phyloP scores from a whole-genome alignment of 306 rosid species.

The Morella rubra region DNA sequence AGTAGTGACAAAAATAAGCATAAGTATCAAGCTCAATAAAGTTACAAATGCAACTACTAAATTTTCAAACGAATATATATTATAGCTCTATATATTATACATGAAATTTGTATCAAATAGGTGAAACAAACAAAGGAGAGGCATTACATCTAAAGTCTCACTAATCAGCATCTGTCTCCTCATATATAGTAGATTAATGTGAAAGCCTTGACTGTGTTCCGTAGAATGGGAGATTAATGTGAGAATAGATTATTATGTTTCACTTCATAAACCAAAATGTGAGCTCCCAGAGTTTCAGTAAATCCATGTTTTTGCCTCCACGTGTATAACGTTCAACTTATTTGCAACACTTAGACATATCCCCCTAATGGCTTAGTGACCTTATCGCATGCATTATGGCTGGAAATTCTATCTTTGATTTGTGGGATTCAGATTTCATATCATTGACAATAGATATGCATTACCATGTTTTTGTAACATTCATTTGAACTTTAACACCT shows the following conservation, averaged over 20 bases:
- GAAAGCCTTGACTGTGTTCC: background rate
- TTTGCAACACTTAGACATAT: background rate
- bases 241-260: no score
- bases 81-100: no score
- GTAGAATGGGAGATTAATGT: background rate
- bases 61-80: no score
- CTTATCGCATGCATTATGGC: no score
- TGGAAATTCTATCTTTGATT: background rate
- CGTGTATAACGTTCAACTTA: background rate
- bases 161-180: no score
- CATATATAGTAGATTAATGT: no score
- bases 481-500: background rate
- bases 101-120: no score
- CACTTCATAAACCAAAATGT: background rate
- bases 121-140: no score
- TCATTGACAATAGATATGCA: background rate
- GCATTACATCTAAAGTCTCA: no score
- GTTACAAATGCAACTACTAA: no score
- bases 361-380: background rate
- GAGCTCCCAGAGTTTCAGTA: background rate
- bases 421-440: slow-evolving; percentile 4
- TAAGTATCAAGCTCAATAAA: no score
- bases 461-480: background rate
- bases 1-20: no score
- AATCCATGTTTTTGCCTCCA: background rate